Percentiles rank a stretch among this genome's conserved stretches.
Evolutionary conservation across 495 filamentous ascomycete species (phyloP).

Genomic region (Aspergillus wentii): DNA sequence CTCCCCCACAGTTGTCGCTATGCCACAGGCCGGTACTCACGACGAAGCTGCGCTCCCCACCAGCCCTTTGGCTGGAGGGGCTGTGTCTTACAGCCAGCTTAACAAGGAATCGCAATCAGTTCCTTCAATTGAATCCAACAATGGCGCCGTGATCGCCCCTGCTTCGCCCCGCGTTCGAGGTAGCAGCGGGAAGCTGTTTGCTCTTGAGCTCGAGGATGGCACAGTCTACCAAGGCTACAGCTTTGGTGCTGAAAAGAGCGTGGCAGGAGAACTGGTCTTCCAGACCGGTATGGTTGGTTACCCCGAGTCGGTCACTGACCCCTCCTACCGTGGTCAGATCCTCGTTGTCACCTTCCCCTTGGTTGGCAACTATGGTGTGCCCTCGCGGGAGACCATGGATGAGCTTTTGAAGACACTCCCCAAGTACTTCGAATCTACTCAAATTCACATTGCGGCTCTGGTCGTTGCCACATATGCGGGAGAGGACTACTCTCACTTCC

Average conservation of each 20-base stretch:
- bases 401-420: conserved; percentile 76
- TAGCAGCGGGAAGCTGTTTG: conserved; percentile 56
- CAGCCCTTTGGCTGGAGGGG: conserved; percentile 32
- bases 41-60: conserved; percentile 30
- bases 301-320: conserved; percentile 90
- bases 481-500: conserved; percentile 90
- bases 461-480: conserved; percentile 87
- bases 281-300: conserved; percentile 99
- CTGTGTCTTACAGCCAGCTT: conserved; percentile 26
- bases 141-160: conserved; percentile 45
- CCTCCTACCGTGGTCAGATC: conserved; percentile 89
- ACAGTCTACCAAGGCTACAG: conserved; percentile 85
- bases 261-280: conserved; percentile 95
- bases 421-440: conserved; percentile 82
- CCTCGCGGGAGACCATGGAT: conserved; percentile 75
- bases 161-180: conserved; percentile 35
- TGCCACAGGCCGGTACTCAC: conserved; percentile 24
- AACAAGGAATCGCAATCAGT: conserved; percentile 28
- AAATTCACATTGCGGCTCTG: conserved; percentile 90
- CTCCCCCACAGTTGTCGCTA: conserved; percentile 20
- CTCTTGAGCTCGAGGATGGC: conserved; percentile 88
- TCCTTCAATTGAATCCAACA: conserved; percentile 28
- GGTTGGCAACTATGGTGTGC: conserved; percentile 93
- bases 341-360: conserved; percentile 88
- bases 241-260: conserved; percentile 88